Base-by-base conservation (phyloP, 2,329 filamentous ascomycete species). In the Chaetoscypha palmicola region DNA sequence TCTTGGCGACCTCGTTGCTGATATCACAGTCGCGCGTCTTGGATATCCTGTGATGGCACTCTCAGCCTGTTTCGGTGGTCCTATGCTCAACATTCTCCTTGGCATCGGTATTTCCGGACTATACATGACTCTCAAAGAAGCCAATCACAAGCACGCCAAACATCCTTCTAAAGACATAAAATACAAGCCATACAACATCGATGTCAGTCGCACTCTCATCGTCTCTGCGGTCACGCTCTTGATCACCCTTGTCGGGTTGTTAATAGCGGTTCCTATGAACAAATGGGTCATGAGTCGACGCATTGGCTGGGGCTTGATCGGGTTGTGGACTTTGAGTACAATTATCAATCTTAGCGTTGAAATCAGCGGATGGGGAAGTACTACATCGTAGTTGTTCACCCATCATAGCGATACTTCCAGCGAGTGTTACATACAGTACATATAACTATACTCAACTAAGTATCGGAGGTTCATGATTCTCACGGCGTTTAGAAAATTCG, bases 41-140 rank as follows among this genome's bases (percentile, higher is more conserved):
- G 92, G 92, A 2, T 96, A 90, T 64, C 92, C 92, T 0, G 89
- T 98, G 50, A 98, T 98, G 92, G 92, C 92, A 30, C 59, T 83
- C 31, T 90, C 86, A 24, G 92, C 92, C 3, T 98, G 92, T 62
- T 96, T 98, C 62, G 92, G 92, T n/a, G 94, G 92, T 0, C 92
- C 92, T 0, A 91, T 98, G 88, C 76, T 98, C 31, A 98, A 98
- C 58, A 98, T 98, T 50, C 69, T 98, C 0, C 76, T 98, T 3
- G 92, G 92, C 0, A 90, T 98, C 41, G 92, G 92, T n/a, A 71
- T 97, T 3, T 86, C 85, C 20, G 92, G 92, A 12, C 76, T 87
- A 30, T 94, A 90, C 62, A 92, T 96, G 76, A 90, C 86, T 45
- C 72, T 94, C 12, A 74, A 75, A 43, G 74, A 78, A 23, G 84